Percentiles rank a stretch among this genome's conserved stretches.
These are phyloP conservation scores for Fraxinus xanthoxyloides DNA, from an alignment of 305 asterid species.

Conservation along the genomic window DNA sequence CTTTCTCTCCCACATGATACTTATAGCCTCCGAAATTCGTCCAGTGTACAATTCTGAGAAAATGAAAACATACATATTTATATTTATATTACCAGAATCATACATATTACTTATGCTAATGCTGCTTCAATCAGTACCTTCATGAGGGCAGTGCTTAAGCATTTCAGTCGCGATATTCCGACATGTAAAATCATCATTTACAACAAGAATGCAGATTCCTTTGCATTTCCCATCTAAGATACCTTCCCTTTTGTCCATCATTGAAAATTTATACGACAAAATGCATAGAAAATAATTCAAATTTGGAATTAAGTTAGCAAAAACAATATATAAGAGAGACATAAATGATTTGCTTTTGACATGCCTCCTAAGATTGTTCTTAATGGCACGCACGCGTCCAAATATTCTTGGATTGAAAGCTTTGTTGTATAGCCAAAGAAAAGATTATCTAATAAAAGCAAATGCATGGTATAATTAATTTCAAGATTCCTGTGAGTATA, in stretches of 20 bases:
- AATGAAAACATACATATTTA: slow-evolving; percentile 1
- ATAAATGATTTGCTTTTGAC: background rate
- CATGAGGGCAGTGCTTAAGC: slow-evolving; percentile 42
- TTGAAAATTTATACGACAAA: slow-evolving; percentile 7
- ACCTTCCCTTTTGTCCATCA: slow-evolving; percentile 29
- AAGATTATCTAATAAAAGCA: background rate
- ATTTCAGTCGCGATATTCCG: slow-evolving; percentile 40
- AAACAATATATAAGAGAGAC: slow-evolving; percentile 3
- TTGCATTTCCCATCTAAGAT: slow-evolving; percentile 29
- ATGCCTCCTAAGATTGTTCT: background rate
- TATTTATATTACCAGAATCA: background rate
- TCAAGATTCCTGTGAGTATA: background rate
- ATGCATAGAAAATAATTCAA: slow-evolving; percentile 3
- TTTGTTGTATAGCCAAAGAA: background rate
- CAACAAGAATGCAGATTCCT: slow-evolving; percentile 44
- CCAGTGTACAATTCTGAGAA: slow-evolving; percentile 55
- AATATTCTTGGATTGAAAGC: background rate
- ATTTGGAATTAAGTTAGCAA: background rate
- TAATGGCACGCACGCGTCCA: background rate
- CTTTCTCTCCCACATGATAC: slow-evolving; percentile 42
- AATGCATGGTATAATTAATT: background rate
- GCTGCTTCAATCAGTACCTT: slow-evolving; percentile 40
- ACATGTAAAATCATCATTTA: slow-evolving; percentile 45
- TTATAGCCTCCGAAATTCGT: slow-evolving; percentile 36
- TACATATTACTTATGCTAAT: background rate